phyloP scores from a whole-genome alignment of 2,329 filamentous ascomycete species.

The Xylariaceae sp. region DNA sequence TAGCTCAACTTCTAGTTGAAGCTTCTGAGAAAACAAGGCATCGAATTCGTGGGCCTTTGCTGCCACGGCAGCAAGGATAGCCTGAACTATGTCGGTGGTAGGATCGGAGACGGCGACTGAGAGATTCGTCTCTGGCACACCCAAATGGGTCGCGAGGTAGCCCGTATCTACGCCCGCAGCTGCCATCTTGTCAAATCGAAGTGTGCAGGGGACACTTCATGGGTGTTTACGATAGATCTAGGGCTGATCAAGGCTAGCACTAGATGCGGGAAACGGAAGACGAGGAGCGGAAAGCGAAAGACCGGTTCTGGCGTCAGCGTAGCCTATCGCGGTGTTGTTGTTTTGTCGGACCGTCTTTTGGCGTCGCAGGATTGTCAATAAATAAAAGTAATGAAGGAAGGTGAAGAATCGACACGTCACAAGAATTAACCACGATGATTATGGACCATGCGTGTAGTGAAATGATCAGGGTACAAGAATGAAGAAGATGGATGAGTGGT shows the following conservation, averaged over 20 bases:
- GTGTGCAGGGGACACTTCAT: conserved; percentile 25
- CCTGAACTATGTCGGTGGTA: conserved; percentile 71
- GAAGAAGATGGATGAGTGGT: neutral
- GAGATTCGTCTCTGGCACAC: conserved; percentile 60
- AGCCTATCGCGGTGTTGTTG: neutral
- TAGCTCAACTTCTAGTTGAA: conserved; percentile 84
- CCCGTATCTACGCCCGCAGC: conserved; percentile 59
- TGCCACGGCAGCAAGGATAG: conserved; percentile 68
- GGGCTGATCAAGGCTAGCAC: neutral
- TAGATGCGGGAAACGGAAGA: neutral
- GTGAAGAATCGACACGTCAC: conserved; percentile 3
- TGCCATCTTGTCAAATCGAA: conserved; percentile 46
- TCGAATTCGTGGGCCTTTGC: conserved; percentile 79
- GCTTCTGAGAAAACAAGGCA: conserved; percentile 76
- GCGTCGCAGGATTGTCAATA: neutral
- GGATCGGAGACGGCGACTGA: conserved; percentile 58
- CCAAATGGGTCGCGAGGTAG: conserved; percentile 67
- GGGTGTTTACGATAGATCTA: conserved; percentile 6
- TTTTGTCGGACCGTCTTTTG: neutral
- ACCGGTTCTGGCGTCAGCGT: neutral
- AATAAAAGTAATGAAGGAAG: neutral
- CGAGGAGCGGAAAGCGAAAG: neutral
- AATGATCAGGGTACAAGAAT: neutral
- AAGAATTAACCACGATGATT: conserved; percentile 2
- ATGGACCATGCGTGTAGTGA: neutral